Conservation (phyloP, 176 grass and related monocot species). For the Paspalum vaginatum region DNA sequence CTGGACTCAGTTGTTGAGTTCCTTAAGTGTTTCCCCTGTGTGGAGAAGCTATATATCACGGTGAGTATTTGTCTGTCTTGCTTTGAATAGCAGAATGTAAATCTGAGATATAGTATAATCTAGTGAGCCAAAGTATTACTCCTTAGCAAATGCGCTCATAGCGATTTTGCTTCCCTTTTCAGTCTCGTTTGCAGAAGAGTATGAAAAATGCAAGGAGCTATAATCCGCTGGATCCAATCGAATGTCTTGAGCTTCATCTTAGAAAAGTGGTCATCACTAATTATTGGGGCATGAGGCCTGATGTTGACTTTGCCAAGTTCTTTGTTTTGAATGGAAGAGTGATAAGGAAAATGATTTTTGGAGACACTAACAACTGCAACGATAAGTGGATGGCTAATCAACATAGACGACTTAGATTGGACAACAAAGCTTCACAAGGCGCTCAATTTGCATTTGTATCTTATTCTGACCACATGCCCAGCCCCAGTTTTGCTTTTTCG, state of each 20-base stretch:
- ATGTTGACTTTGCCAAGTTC: conserved; percentile 37
- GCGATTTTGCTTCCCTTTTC: neutral
- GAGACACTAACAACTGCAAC: neutral
- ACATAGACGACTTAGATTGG: neutral
- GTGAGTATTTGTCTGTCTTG: neutral
- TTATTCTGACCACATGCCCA: no score
- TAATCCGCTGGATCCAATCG: conserved; percentile 1
- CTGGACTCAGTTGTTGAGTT: conserved; percentile 10
- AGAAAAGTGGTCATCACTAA: neutral
- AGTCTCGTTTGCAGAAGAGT: neutral
- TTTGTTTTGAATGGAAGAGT: conserved; percentile 31
- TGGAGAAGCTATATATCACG: conserved; percentile 7
- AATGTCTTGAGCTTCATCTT: conserved; percentile 26
- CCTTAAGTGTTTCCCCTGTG: conserved; percentile 24
- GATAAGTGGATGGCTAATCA: conserved; percentile 31
- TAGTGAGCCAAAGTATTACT: neutral
- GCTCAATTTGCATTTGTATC: conserved; percentile 7
- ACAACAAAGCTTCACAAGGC: neutral
- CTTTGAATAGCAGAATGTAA: neutral
- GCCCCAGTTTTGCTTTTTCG: neutral
- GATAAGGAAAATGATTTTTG: conserved; percentile 14
- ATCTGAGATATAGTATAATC: neutral
- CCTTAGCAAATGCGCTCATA: neutral
- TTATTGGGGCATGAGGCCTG: conserved; percentile 15
- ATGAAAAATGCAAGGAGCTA: neutral